A percentile compares a stretch with the other conserved stretches of the same genome.
These are phyloP conservation scores for Epithemia pelagica DNA, from an alignment of 108 stramenopile species.

Conservation along the genomic window DNA sequence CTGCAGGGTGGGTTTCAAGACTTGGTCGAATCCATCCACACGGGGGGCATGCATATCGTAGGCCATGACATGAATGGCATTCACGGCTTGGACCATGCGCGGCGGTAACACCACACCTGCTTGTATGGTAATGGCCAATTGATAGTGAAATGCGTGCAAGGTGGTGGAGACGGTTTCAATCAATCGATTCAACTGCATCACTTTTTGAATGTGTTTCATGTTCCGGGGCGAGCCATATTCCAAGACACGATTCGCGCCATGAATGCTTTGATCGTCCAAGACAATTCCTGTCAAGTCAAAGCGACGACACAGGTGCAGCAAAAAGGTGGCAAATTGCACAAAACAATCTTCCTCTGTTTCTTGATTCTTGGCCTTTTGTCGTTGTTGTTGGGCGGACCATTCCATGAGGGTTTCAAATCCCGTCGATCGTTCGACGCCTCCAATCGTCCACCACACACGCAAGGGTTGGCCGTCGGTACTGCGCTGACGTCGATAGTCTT, in stretches of 20 bases:
- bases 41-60: constrained; percentile 53
- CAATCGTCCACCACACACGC: constrained; percentile 30
- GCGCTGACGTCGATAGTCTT: constrained; percentile 23
- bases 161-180: constrained; percentile 18
- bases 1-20: background rate
- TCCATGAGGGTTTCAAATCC: constrained; percentile 15
- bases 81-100: constrained; percentile 27
- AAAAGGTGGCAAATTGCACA: background rate
- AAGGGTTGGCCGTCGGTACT: constrained; percentile 21
- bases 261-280: constrained; percentile 17
- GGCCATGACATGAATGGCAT: constrained; percentile 63
- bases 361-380: constrained; percentile 5
- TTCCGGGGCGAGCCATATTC: constrained; percentile 8
- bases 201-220: background rate
- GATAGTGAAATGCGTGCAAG: constrained; percentile 31
- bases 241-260: constrained; percentile 1
- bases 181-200: constrained; percentile 5
- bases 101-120: constrained; percentile 27
- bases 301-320: background rate
- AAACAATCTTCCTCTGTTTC: background rate
- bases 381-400: background rate
- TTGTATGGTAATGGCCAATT: constrained; percentile 3
- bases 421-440: constrained; percentile 27
- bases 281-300: constrained; percentile 44
- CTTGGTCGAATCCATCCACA: constrained; percentile 1